Conservation (phyloP, 495 filamentous ascomycete species). For the Achaetomiella virescens region DNA sequence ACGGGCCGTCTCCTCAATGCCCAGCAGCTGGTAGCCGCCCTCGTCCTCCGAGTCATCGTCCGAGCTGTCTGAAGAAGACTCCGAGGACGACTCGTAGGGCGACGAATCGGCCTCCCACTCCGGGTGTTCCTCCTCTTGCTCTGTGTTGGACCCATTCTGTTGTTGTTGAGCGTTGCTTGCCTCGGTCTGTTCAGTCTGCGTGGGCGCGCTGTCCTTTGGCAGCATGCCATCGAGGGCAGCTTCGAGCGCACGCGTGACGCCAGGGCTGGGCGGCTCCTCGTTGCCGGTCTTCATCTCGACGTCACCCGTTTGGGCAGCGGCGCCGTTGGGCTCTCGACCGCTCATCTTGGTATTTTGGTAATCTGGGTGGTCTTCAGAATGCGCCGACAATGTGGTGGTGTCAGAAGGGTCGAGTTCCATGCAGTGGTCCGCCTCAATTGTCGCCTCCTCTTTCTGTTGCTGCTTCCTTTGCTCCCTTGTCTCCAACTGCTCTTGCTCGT, state of each 20-base stretch:
- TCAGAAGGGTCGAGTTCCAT: slow-evolving; percentile 1
- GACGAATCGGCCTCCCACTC: slow-evolving; percentile 63
- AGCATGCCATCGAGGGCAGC: slow-evolving; percentile 40
- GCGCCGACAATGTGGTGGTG: not conserved
- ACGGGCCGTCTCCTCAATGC: slow-evolving; percentile 69
- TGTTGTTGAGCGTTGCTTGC: slow-evolving; percentile 7
- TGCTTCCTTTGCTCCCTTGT: slow-evolving; percentile 1
- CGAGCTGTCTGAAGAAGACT: slow-evolving; percentile 27
- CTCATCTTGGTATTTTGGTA: not conserved
- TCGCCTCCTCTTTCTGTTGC: not conserved
- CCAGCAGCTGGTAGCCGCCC: slow-evolving; percentile 48
- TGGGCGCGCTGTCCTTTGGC: slow-evolving; percentile 7
- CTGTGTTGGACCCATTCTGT: not conserved
- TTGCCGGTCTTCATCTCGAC: not conserved
- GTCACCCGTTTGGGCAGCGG: not conserved
- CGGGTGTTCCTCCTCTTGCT: slow-evolving; percentile 29
- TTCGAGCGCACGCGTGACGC: slow-evolving; percentile 40
- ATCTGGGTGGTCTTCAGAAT: not conserved
- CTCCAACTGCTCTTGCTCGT: slow-evolving; percentile 7
- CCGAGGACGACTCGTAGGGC: slow-evolving; percentile 41
- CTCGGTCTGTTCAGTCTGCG: slow-evolving; percentile 3
- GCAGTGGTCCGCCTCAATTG: not conserved
- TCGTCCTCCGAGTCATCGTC: slow-evolving; percentile 59
- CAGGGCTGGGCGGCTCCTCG: slow-evolving; percentile 26
- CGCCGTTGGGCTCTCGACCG: not conserved